Base-by-base conservation (phyloP, 139 green algal genomes). In the Volvox africanus region DNA sequence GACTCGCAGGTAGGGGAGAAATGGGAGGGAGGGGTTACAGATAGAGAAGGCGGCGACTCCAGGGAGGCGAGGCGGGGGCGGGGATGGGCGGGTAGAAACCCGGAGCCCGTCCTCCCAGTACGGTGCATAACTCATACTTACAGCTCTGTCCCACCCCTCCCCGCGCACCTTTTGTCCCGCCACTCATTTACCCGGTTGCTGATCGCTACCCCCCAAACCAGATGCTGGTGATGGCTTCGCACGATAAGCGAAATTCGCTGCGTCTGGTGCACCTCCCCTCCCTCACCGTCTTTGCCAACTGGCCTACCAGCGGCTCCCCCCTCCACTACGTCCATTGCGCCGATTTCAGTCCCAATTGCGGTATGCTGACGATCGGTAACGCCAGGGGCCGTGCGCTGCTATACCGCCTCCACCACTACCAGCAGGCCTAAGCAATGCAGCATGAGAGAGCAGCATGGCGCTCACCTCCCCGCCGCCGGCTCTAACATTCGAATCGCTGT, bases 371-470 rank as follows among this genome's bases (percentile, higher is more conserved):
- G 0, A 89, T 98, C 0, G 98, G 98, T 11, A 99, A 99, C 73
- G 97, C 97, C 35, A 96, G 95, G 68, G 98, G 98, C 28, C 91
- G 94, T 0, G 96, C 95, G 79, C 92, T 99, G 80, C 93, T 99
- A 78, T 99, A 99, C 93, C 91, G 97, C 32, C 89, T 99, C 92
- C 96, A 98, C 88, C 96, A 99, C 92, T 99, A 98, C 88, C 22
- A 85, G 36, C 30, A 77, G 44, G 91, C 79, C n/a, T 89, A 73
- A 28, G 11, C 6, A 73, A 28, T 73, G 65, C 44, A 55, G 9
- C 5, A 55, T 9, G 44, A 55, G 9, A 55, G 9, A 55, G n/a
- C n/a, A 55, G 9, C 44, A 9, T 9, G 5, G 44, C 44, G 44
- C 44, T 9, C 44, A 5, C 9, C 44, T 9, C 44, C 44, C 44